Base-by-base conservation (phyloP, 768 basidiomycete genomes). In the Cystofilobasidium bisporidii region DNA sequence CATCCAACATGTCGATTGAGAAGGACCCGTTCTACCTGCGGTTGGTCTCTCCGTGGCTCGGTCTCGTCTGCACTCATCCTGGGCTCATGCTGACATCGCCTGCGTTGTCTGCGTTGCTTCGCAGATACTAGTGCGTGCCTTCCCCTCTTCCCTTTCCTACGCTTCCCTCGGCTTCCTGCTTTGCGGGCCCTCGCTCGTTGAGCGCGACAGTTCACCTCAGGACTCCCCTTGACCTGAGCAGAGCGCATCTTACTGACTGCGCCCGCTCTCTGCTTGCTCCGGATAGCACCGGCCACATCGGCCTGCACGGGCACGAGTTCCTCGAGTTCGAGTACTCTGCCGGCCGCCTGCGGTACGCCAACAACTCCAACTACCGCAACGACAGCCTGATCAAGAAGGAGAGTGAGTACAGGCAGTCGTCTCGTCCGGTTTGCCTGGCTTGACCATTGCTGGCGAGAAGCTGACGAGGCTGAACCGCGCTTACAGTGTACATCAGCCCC, bases 341-440 rank as follows among this genome's bases (percentile, higher is more conserved):
- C 80, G 94, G 71, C 83, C 53, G 71, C 38, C 71, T 98, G 64
- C 85, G 96, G 72, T 99, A 98, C 77, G 96, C 96, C 70, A 94
- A 98, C 81, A 98, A 98, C 81, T 97, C 94, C 14, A 99, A 99
- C 79, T 99, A 99, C 79, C 81, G 96, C 38, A 98, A 98, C 73
- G 96, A 99, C 79, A 88, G 87, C 77, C 80, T 99, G 59, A 98
- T 99, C 76, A 85, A 94, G 70, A 98, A 98, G 89, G 96, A 99
- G 79, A 96, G 93, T 96, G 72, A 74, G 91, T 83, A 12, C 55
- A 0, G 0, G 24, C 36, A 10, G 22, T 5, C 24, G 12, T 15
- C 22, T 24, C n/a, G n/a, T 28, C 48, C 48, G 22, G 5, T 5
- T 24, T 20, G 22, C 48, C 2, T 12, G n/a, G n/a, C 48, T 24